These are phyloP conservation scores for Kodamaea lidongshanica DNA, from an alignment of 805 yeast genomes.

Conservation along the genomic window DNA sequence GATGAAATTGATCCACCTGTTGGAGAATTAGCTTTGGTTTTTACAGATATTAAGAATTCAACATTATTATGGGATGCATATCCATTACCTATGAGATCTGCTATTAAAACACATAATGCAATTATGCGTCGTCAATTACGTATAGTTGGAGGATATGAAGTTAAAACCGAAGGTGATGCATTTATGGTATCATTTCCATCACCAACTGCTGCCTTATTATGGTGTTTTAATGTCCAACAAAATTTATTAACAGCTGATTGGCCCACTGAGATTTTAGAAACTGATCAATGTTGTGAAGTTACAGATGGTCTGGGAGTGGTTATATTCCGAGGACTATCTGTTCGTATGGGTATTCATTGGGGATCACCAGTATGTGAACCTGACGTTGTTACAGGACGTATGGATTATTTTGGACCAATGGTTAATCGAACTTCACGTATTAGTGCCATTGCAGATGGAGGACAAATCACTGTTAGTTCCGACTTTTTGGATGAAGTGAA, in stretches of 20 bases:
- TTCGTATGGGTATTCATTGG: conserved; percentile 98
- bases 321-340: conserved; percentile 84
- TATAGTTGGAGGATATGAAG: conserved; percentile 95
- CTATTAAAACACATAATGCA: conserved; percentile 88
- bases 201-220: conserved; percentile 79
- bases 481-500: conserved; percentile 74
- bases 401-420: conserved; percentile 99
- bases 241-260: conserved; percentile 80
- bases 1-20: conserved; percentile 92
- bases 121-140: conserved; percentile 91
- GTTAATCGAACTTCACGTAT: conserved; percentile 93
- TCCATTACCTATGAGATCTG: conserved; percentile 93
- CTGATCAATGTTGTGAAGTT: conserved; percentile 78
- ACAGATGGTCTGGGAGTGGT: conserved; percentile 54
- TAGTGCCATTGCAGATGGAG: conserved; percentile 94
- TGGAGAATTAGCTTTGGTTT: conserved; percentile 91
- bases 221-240: conserved; percentile 92
- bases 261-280: conserved; percentile 87
- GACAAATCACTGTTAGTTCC: conserved; percentile 84
- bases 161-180: conserved; percentile 98
- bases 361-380: conserved; percentile 95
- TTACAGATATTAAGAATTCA: conserved; percentile 94
- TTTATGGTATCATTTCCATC: conserved; percentile 97
- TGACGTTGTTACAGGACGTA: conserved; percentile 90
- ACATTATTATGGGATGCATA: conserved; percentile 89